Base-by-base conservation (phyloP, 1,284 basidiomycete genomes). In the Ustilago curta region DNA sequence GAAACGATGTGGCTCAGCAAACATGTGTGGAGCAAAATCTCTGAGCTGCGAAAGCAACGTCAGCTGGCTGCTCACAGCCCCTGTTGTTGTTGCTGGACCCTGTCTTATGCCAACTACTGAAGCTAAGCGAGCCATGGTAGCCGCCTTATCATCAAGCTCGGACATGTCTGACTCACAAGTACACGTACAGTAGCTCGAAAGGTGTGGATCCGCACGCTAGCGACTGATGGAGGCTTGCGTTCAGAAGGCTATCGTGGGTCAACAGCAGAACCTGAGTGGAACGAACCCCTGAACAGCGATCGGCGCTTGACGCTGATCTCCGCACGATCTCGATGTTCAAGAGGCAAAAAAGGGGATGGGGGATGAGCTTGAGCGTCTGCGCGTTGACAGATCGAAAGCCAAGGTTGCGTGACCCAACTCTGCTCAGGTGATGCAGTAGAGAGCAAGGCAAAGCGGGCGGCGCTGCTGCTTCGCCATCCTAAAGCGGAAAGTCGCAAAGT, bases 341-440 rank as follows among this genome's bases (percentile, higher is more conserved):
- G 45, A 29, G 27, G 16, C 16, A 12, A 2, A 27, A 48, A 31
- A n/a, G n/a, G 29, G 27, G 27, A n/a, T 8, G 18, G 21, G 18
- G 21, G 16, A n/a, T 19, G 31, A 35, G 48, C 19, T 49, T 35
- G 31, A 35, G 48, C 31, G 43, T 47, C 25, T 29, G 16, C 18
- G 19, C 18, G 19, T 27, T 45, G 44, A 45, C 44, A 45, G 44
- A 29, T 65, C 62, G 58, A 56, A 44, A 53, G 25, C 12, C 43
- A 51, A 43, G 54, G 59, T 69, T 62, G 66, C 66, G 59, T 69
- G 66, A 69, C 59, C 55, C 42, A 50, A 21, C 58, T 16, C 11
- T 32, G 44, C 35, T 44, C 9, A 25, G 42, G 25, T 31, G 45
- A 31, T 14, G n/a, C 18, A 27, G 7, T 14, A 31, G 27, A 31